Evolutionary conservation across 2,329 filamentous ascomycete species (phyloP).

Genomic region (Colletotrichum aenigma): DNA sequence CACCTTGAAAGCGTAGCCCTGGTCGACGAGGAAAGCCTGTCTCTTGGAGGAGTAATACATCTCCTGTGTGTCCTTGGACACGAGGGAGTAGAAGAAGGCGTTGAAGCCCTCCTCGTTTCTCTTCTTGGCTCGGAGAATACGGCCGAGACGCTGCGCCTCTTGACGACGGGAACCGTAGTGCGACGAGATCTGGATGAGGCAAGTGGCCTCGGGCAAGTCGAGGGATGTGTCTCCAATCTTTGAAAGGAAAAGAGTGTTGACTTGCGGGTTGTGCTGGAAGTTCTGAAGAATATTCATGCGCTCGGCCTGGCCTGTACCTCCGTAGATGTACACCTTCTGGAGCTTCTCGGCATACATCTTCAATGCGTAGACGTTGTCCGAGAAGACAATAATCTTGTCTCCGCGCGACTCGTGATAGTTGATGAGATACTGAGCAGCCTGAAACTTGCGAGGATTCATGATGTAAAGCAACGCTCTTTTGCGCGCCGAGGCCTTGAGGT

Average conservation of each 20-base stretch:
- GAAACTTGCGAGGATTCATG: slow-evolving; percentile 98
- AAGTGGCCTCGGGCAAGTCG: slow-evolving; percentile 94
- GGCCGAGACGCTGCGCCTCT: slow-evolving; percentile 90
- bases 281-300: slow-evolving; percentile 88
- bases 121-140: slow-evolving; percentile 92
- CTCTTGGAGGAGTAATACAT: slow-evolving; percentile 98
- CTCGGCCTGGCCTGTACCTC: slow-evolving; percentile 84
- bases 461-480: slow-evolving; percentile 72
- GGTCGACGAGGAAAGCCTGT: slow-evolving; percentile 95
- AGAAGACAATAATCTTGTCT: slow-evolving; percentile 98
- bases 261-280: slow-evolving; percentile 88
- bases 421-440: slow-evolving; percentile 97
- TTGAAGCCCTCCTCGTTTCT: slow-evolving; percentile 98
- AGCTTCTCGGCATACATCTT: slow-evolving; percentile 84
- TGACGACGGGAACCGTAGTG: slow-evolving; percentile 97
- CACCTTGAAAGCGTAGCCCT: slow-evolving; percentile 98
- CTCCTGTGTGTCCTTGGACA: slow-evolving; percentile 96
- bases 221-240: slow-evolving; percentile 99
- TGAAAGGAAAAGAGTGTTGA: slow-evolving; percentile 93
- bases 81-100: slow-evolving; percentile 97
- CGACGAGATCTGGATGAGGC: slow-evolving; percentile 94
- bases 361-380: slow-evolving; percentile 94
- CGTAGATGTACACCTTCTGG: slow-evolving; percentile 88
- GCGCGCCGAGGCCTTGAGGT: slow-evolving; percentile 70
- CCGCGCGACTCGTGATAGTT: slow-evolving; percentile 94